Conservation (phyloP, 164 flowering plant species). For the Amborella trichopoda region DNA sequence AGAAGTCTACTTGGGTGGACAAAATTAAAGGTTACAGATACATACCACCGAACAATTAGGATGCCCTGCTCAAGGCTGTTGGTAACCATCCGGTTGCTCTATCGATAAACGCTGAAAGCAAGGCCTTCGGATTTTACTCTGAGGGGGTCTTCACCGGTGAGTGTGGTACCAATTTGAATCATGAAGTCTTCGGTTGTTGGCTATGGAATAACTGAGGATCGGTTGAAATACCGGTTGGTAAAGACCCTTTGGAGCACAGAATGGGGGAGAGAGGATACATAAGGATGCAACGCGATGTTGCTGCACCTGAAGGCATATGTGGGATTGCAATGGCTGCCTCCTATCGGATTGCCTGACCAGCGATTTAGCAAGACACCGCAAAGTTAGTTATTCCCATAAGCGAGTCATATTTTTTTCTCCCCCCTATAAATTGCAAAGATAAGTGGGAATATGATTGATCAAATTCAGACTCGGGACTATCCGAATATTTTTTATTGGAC, state of each 20-base stretch:
- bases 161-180: constrained; percentile 15
- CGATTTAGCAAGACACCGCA: no score
- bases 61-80: constrained; percentile 12
- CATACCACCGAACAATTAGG: constrained; percentile 14
- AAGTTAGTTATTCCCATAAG: no score
- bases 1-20: neutral
- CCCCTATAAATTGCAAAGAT: no score
- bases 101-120: constrained; percentile 14
- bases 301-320: constrained; percentile 12
- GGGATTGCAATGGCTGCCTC: constrained; percentile 19
- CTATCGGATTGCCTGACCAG: constrained; percentile 6
- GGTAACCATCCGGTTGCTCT: constrained; percentile 19
- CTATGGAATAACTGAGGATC: constrained; percentile 9
- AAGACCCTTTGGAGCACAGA: constrained; percentile 20
- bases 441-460: no score
- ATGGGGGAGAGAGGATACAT: constrained; percentile 23
- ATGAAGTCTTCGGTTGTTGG: constrained; percentile 19
- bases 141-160: constrained; percentile 14
- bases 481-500: no score
- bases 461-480: no score
- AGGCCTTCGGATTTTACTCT: constrained; percentile 14
- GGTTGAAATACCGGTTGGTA: constrained; percentile 19
- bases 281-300: constrained; percentile 15
- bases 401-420: no score
- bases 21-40: constrained; percentile 11